Evolutionary conservation across 2,329 filamentous ascomycete species (phyloP).

Genomic region (Fusarium sp.): DNA sequence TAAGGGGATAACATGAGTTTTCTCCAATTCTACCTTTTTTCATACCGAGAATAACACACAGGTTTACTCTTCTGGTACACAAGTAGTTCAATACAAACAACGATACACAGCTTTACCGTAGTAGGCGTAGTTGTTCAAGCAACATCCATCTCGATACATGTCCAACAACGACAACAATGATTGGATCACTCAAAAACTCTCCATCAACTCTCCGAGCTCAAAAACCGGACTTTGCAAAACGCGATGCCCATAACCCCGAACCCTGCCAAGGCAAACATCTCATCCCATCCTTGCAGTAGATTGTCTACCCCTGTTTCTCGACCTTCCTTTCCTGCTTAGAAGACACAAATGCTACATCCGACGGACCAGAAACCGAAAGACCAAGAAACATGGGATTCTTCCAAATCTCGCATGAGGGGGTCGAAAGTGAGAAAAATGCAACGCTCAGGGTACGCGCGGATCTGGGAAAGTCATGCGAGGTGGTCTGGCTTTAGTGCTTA

Average conservation of each 20-base stretch:
- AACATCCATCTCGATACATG: background rate
- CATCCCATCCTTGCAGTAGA: background rate
- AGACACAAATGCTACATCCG: background rate
- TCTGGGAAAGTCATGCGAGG: background rate
- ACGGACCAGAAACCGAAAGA: background rate
- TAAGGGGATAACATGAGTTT: background rate
- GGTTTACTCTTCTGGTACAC: background rate
- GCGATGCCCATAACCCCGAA: background rate
- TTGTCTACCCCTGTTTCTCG: background rate
- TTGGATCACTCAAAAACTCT: background rate
- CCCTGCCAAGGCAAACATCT: background rate
- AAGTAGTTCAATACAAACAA: background rate
- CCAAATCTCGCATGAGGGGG: conserved; percentile 19
- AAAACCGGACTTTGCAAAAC: background rate
- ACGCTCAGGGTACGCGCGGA: conserved; percentile 21
- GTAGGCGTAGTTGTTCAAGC: background rate
- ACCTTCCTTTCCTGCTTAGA: background rate
- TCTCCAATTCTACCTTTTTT: background rate
- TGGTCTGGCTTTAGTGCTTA: conserved; percentile 29
- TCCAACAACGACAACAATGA: background rate
- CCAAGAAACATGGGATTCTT: conserved; percentile 15
- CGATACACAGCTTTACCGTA: background rate
- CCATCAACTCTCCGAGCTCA: background rate
- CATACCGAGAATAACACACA: background rate
- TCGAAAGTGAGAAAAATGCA: conserved; percentile 16